phyloP scores from a whole-genome alignment of 2,329 filamentous ascomycete species.

The Exophiala aquamarina region DNA sequence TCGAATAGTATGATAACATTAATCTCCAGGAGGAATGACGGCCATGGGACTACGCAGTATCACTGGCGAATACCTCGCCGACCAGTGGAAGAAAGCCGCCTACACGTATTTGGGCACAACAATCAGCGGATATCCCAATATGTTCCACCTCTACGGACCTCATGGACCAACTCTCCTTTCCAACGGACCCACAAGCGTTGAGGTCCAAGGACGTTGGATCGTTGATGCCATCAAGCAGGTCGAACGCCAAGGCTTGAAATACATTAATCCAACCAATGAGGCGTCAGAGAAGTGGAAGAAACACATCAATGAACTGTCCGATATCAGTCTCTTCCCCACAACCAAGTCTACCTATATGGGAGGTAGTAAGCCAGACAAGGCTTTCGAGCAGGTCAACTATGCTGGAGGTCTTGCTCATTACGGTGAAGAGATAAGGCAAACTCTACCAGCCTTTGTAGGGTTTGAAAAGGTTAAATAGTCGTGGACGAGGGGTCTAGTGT shows the following conservation, averaged over 20 bases:
- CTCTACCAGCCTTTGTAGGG: slow-evolving; percentile 22
- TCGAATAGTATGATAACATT: too few relatives aligned
- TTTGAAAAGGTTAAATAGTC: slow-evolving; percentile 23
- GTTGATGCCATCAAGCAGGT: slow-evolving; percentile 52
- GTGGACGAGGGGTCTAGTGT: too few relatives aligned
- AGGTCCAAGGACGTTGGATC: slow-evolving; percentile 57
- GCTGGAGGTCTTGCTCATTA: slow-evolving; percentile 30
- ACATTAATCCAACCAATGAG: slow-evolving; percentile 51
- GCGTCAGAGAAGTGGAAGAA: slow-evolving; percentile 52
- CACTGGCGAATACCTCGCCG: slow-evolving; percentile 23
- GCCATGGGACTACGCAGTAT: slow-evolving; percentile 41
- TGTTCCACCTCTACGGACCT: slow-evolving; percentile 54
- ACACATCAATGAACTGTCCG: slow-evolving; percentile 36
- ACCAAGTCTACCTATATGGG: slow-evolving; percentile 55
- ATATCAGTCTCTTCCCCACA: slow-evolving; percentile 49
- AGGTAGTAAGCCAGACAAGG: slow-evolving; percentile 55
- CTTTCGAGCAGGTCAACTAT: slow-evolving; percentile 52
- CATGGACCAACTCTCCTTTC: slow-evolving; percentile 57
- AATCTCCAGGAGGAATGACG: slow-evolving; percentile 34
- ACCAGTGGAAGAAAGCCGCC: slow-evolving; percentile 31
- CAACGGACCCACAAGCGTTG: slow-evolving; percentile 57
- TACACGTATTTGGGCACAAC: slow-evolving; percentile 43
- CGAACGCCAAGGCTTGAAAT: slow-evolving; percentile 45
- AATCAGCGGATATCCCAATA: slow-evolving; percentile 45
- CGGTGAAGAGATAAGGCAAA: slow-evolving; percentile 23